A percentile compares a stretch with the other conserved stretches of the same genome.
Conservation (phyloP, 2,329 filamentous ascomycete genomes). For the Trichophaea hybrida region DNA sequence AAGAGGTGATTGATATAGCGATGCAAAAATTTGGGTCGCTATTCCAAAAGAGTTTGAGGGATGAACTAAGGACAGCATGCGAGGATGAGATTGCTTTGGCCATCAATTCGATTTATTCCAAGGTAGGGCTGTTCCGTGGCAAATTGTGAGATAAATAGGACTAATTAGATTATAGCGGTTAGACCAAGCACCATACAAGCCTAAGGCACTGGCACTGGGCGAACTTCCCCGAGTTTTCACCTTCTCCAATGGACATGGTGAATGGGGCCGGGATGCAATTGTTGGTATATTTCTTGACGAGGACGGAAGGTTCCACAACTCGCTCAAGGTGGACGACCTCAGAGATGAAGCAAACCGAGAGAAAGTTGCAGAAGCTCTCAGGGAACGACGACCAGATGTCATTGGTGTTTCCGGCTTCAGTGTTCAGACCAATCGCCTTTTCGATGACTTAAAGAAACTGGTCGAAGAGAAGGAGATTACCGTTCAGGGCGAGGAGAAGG, state of each 20-base stretch:
- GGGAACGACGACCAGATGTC: conserved; percentile 72
- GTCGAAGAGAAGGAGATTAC: conserved; percentile 63
- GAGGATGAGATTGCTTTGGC: conserved; percentile 66
- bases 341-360: conserved; percentile 52
- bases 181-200: conserved; percentile 92
- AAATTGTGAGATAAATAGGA: neutral
- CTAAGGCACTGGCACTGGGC: conserved; percentile 78
- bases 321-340: conserved; percentile 74
- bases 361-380: conserved; percentile 63
- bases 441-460: conserved; percentile 65
- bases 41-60: conserved; percentile 85
- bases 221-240: conserved; percentile 77
- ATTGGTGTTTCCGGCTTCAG: conserved; percentile 80
- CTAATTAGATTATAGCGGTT: conserved; percentile 47
- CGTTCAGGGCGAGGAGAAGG: conserved; percentile 29
- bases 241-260: conserved; percentile 71
- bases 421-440: conserved; percentile 69
- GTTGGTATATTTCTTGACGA: conserved; percentile 91
- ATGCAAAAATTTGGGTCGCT: conserved; percentile 68
- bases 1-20: conserved; percentile 68
- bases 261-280: conserved; percentile 59
- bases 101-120: conserved; percentile 57
- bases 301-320: conserved; percentile 74
- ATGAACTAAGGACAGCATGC: conserved; percentile 82
- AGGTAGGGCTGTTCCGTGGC: conserved; percentile 10